Base-by-base conservation (phyloP, 108 stramenopile genomes). In the Skeletonema menzelii region DNA sequence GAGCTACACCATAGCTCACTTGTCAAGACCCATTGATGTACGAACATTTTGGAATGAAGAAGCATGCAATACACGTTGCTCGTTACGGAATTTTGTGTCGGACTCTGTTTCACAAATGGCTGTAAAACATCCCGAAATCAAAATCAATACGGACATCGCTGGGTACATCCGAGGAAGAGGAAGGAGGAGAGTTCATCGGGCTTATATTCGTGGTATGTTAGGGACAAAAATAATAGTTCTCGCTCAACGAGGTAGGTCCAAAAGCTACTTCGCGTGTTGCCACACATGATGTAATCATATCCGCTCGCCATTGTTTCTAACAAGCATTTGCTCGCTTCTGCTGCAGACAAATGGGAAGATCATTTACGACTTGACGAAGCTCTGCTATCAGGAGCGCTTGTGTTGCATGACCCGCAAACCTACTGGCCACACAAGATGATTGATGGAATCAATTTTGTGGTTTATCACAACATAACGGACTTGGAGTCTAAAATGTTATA, bases 341-440 rank as follows among this genome's bases (percentile, higher is more conserved):
- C 11, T 24, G 44, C 84, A 20, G 90, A 91, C 69, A 67, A 76
- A 46, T 88, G 87, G 87, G 90, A 91, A 72, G 90, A 84, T 56
- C 85, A 88, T 47, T 85, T 77, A 62, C 73, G 86, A 57, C 63
- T 91, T 34, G 78, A 84, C 60, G 90, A 91, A 70, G 74, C 79
- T 4, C 30, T 91, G 40, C 81, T 77, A 17, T 77, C 77, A 40
- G 90, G 90, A 46, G 90, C 90, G 0, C 37, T 87, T 65, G 87
- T 90, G 13, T 44, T 90, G 80, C 84, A 77, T 5, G 89, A 90
- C 53, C 47, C 59, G 13, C 84, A 85, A 76, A 31, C 82, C 13
- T 69, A 58, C 11, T 35, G 83, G 14, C 89, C 89, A 8, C 42
- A 49, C 2, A 80, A 75, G 10, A 32, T 86, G 5, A 30, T 59